Evolutionary conservation across 2,329 filamentous ascomycete genomes (phyloP), one percentile per base, ranked within the genome.

Genomic region (Aspergillus udagawae): DNA sequence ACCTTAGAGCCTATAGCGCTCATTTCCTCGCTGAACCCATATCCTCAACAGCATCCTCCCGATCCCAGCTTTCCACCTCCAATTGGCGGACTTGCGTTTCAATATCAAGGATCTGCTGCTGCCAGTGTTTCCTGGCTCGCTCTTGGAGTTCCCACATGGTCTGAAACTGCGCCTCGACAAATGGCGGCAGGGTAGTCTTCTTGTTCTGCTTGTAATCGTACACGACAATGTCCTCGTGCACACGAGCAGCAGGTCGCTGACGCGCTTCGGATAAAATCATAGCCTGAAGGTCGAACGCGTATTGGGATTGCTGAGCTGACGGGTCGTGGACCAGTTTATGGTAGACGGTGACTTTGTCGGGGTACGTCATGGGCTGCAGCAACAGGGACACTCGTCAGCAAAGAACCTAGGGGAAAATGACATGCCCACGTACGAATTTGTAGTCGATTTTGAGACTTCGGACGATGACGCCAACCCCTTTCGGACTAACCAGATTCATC

Each of bases 341-440:
- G 66, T 93, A 88, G 21, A 94, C 90, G 0, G 89, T 91, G 60
- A 96, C 85, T 51, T 83, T 83, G 72, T 96, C 92, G 0, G 92
- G 92, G 73, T 85, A 95, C 35, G 82, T 87, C 84, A 96, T 88
- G 17, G 92, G 91, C 89, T 91, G 63, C n/a, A 32, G 32, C 23
- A 28, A 17, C 28, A 35, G 49, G 42, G 35, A 5, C 32, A 28
- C 14, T 5, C 23, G 41, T 63, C 52, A 63, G 57, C 51, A n/a
- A 57, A n/a, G 10, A 14, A 20, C 25, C 17, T 20, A 25, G 20
- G 5, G 1, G n/a, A 12, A 4, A 54, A 21, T 8, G 25, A 14
- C 8, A 12, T 29, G 25, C 23, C 23, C 20, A 80, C 87, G 62
- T 70, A 94, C 91, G 76, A 95, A 92, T 77, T 96, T 96, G 75